A percentile compares a stretch with the other conserved stretches of the same genome.
phyloP scores from a whole-genome alignment of 2,329 filamentous ascomycete genomes.

The Colletotrichum chlorophyti region DNA sequence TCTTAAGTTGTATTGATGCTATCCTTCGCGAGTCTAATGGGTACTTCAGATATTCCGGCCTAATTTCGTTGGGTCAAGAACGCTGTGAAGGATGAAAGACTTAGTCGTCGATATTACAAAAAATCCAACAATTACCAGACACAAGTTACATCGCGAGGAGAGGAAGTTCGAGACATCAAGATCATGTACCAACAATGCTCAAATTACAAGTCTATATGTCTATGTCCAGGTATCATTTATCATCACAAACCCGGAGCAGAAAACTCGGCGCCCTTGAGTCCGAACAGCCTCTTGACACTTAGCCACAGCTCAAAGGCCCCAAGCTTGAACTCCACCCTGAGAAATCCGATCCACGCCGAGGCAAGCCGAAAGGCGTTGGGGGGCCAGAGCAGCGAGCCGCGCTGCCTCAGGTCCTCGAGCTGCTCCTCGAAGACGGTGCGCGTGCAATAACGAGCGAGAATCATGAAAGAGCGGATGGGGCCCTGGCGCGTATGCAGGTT shows the following conservation, averaged over 20 bases:
- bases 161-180: no score
- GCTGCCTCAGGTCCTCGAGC: conserved; percentile 60
- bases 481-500: conserved; percentile 78
- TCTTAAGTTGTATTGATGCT: no score
- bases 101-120: no score
- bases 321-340: conserved; percentile 68
- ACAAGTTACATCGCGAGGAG: no score
- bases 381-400: conserved; percentile 65
- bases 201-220: conserved; percentile 22
- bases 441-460: conserved; percentile 72
- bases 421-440: conserved; percentile 71
- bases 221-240: conserved; percentile 13
- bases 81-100: no score
- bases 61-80: no score
- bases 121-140: no score
- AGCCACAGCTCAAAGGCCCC: conserved; percentile 70
- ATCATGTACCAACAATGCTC: neutral
- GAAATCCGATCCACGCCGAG: conserved; percentile 63
- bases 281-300: conserved; percentile 55
- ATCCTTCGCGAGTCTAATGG: no score
- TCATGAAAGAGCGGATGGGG: conserved; percentile 70
- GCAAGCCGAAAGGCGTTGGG: conserved; percentile 60
- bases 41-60: no score
- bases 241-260: conserved; percentile 21
- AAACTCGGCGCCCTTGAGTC: conserved; percentile 32